These are phyloP conservation scores for Backusella mclennaniae DNA, from an alignment of 192 early-diverging fungal species.

Conservation along the genomic window DNA sequence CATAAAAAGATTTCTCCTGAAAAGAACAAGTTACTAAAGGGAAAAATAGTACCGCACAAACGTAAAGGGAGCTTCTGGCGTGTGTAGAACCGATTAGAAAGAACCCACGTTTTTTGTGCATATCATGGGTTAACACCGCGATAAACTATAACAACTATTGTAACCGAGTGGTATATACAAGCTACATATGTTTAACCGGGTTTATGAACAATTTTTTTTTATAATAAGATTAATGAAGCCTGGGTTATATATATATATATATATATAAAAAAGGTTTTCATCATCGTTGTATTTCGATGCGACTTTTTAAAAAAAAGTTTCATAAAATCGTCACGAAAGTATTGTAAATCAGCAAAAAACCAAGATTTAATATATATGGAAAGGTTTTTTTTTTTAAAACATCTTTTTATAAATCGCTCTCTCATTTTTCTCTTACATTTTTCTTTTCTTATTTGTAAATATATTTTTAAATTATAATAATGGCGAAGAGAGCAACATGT, in stretches of 20 bases:
- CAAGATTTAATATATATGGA: background rate
- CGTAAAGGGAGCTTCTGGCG: background rate
- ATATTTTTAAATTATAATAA: background rate
- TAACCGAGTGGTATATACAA: background rate
- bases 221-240: background rate
- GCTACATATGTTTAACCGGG: background rate
- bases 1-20: background rate
- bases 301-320: background rate
- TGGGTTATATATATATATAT: background rate
- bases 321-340: conserved; percentile 3
- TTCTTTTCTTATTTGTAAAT: background rate
- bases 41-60: background rate
- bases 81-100: background rate
- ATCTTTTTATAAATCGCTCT: background rate
- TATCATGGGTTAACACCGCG: background rate
- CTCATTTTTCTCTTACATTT: background rate
- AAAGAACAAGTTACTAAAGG: background rate
- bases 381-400: background rate
- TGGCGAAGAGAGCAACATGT: conserved; percentile 19
- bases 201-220: background rate
- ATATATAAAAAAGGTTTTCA: background rate
- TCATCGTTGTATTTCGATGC: background rate
- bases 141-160: background rate
- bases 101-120: background rate
- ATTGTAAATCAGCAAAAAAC: background rate